Base-by-base conservation (phyloP, 2,329 filamentous ascomycete species). In the Helicocarpus griseus region DNA sequence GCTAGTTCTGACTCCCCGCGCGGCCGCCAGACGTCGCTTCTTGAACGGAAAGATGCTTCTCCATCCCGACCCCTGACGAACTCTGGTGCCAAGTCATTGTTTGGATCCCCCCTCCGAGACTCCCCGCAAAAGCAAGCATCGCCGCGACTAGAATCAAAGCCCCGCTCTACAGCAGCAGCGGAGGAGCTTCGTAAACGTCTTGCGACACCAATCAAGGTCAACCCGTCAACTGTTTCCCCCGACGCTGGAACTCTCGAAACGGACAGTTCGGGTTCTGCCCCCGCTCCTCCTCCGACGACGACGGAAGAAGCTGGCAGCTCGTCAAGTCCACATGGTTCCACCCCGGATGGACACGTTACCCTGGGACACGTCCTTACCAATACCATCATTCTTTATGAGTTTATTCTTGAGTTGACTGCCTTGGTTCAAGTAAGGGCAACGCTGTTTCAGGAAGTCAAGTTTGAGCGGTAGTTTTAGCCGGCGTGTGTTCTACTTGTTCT, bases 331-430 rank as follows among this genome's bases (percentile, higher is more conserved):
- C 5, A 55, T 59, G 2, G 56, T 54, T 8, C 53, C 45, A 5
- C 53, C 28, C 50, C 55, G 8, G 58, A 62, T 8, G 69, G 67
- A 46, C 76, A 74, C 8, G 83, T 82, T 6, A 87, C 83, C 6
- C 79, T 93, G 4, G 88, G 85, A 38, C 87, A 91, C 64, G 73
- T 91, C 9, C 71, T 93, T 55, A 91, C 87, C 5, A 93, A 91
- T 64, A 80, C 86, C 38, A 80, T 91, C 53, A 79, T 91, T 48
- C 73, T 89, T 52, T 87, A 93, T 65, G 85, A 86, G 33, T 93
- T 93, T 63, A 69, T 91, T 47, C 75, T 91, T 47, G 87, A 93
- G 66, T 67, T 91, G 51, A 82, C 86, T 1, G 85, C 85, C 24
- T 68, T 90, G 59, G 75, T 89, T 53, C 86, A 91, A 65, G 83